These are phyloP conservation scores for Halophytophthora batemanensis DNA, from an alignment of 352 stramenopile genomes.

Conservation along the genomic window DNA sequence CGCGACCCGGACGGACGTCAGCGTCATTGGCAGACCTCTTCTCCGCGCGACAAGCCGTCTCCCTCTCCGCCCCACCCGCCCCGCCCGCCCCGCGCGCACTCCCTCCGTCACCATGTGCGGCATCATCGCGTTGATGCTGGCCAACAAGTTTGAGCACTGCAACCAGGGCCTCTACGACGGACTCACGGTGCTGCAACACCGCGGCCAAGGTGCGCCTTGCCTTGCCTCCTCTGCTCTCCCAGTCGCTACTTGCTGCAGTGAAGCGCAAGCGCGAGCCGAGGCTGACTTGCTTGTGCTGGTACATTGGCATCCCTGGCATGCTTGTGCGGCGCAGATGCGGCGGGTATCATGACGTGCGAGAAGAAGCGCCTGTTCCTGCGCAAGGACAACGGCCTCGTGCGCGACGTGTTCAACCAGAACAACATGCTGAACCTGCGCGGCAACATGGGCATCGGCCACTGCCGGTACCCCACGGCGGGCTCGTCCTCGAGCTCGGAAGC, in stretches of 20 bases:
- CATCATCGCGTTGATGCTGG: slow-evolving; percentile 96
- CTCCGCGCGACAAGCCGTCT: slow-evolving; percentile 2
- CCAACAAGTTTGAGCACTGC: slow-evolving; percentile 93
- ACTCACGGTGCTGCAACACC: slow-evolving; percentile 97
- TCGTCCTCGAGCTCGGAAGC: slow-evolving; percentile 88
- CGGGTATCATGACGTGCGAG: slow-evolving; percentile 96
- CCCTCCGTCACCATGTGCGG: slow-evolving; percentile 91
- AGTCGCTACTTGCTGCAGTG: too few species aligned
- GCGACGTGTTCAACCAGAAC: slow-evolving; percentile 98
- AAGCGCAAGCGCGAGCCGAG: neutral
- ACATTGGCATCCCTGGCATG: neutral
- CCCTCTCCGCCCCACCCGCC: slow-evolving; percentile 3
- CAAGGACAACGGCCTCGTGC: slow-evolving; percentile 98
- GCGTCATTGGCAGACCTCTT: slow-evolving; percentile 21
- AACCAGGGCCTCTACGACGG: slow-evolving; percentile 95
- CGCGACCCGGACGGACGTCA: slow-evolving; percentile 4
- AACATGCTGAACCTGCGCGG: slow-evolving; percentile 96
- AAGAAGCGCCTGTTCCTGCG: slow-evolving; percentile 93
- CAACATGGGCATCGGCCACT: slow-evolving; percentile 97
- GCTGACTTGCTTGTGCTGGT: neutral
- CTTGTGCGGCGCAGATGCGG: slow-evolving; percentile 50
- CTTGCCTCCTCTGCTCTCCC: neutral
- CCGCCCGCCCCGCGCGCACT: neutral
- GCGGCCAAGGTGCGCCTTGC: slow-evolving; percentile 86
- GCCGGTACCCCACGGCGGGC: slow-evolving; percentile 97